Evolutionary conservation across 2,329 filamentous ascomycete species (phyloP).

Genomic region (Neonectria ditissima): DNA sequence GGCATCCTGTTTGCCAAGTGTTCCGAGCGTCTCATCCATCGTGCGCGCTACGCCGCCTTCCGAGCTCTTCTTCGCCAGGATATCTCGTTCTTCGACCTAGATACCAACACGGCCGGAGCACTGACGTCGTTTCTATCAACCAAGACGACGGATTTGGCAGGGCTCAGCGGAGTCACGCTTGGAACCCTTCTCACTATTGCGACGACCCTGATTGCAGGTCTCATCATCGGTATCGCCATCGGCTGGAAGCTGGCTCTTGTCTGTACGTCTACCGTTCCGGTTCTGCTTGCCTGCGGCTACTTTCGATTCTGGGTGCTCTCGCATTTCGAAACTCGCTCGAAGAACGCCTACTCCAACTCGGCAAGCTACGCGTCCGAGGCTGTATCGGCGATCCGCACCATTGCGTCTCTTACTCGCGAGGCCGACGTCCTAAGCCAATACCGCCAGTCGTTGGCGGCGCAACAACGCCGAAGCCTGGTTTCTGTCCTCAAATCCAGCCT

Average conservation of each 20-base stretch:
- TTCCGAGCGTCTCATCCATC: constrained; percentile 30
- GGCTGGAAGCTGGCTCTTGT: constrained; percentile 60
- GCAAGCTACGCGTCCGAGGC: constrained; percentile 29
- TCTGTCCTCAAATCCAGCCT: constrained; percentile 14
- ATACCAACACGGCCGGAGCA: constrained; percentile 36
- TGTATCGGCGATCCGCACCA: constrained; percentile 27
- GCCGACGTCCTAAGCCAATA: constrained; percentile 7
- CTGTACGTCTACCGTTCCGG: constrained; percentile 54
- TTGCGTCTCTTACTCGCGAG: constrained; percentile 31
- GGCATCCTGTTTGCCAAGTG: constrained; percentile 38
- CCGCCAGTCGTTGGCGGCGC: not conserved
- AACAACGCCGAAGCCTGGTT: constrained; percentile 9
- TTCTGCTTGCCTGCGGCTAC: constrained; percentile 55
- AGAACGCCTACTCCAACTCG: constrained; percentile 3
- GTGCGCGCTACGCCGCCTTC: constrained; percentile 16
- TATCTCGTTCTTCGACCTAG: constrained; percentile 50
- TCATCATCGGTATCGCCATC: constrained; percentile 39
- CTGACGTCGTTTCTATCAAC: constrained; percentile 41
- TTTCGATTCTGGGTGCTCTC: constrained; percentile 50
- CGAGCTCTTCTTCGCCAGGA: constrained; percentile 50
- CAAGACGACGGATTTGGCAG: constrained; percentile 18
- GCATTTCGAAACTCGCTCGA: constrained; percentile 20
- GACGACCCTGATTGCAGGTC: constrained; percentile 17
- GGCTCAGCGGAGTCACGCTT: constrained; percentile 27
- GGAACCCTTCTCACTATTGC: constrained; percentile 18